phyloP scores from a whole-genome alignment of 345 rosid genomes.

The Eucalyptus erythrocorys region DNA sequence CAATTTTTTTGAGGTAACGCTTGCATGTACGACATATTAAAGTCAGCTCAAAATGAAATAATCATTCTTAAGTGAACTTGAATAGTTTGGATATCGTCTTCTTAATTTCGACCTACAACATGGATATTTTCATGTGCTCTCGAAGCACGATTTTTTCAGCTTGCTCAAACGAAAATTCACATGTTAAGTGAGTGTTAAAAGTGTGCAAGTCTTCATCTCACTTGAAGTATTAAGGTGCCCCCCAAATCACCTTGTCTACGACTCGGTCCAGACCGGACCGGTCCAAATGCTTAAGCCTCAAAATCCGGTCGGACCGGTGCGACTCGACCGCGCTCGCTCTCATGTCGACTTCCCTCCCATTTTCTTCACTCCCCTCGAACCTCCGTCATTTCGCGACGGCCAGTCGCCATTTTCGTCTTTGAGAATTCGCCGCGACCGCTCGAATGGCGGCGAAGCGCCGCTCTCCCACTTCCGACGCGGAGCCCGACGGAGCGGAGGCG shows the following conservation, averaged over 20 bases:
- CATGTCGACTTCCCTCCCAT: background rate
- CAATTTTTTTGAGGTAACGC: background rate
- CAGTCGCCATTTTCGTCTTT: background rate
- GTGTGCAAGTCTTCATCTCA: background rate
- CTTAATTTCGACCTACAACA: fast-evolving
- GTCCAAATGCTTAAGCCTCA: background rate
- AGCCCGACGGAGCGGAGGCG: background rate
- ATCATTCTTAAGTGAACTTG: background rate
- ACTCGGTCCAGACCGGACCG: background rate
- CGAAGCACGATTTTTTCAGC: background rate
- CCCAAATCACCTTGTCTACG: background rate
- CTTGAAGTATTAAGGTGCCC: background rate
- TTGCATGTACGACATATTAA: background rate
- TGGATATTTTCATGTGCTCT: background rate
- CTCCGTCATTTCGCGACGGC: background rate
- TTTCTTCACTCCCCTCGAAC: background rate
- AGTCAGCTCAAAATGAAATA: fast-evolving
- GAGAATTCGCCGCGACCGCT: background rate
- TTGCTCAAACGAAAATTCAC: background rate
- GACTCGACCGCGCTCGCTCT: background rate
- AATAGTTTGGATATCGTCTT: fast-evolving
- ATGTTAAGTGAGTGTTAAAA: background rate
- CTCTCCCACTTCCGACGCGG: background rate
- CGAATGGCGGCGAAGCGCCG: conserved; percentile 8
- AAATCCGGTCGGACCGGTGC: background rate